Evolutionary conservation across 2,329 filamentous ascomycete genomes (phyloP), one percentile per base, ranked within the genome.

Genomic region (Talaromyces sp.): DNA sequence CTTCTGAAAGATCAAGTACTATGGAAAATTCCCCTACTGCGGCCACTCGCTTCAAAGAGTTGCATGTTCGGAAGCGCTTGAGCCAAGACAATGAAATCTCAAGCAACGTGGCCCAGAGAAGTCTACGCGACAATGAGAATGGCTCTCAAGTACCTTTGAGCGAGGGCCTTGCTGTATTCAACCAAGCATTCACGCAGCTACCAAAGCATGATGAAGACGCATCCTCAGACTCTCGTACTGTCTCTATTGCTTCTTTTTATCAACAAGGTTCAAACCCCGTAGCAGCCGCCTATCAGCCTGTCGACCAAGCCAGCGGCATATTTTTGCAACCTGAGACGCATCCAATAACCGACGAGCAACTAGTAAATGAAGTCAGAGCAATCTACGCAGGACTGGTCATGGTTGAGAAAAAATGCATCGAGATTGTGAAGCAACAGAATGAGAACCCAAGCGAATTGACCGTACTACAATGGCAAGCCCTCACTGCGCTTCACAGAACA

Each of bases 341-440:
- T 0, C 85, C 87, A 0, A 93, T 95, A 8, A 89, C 88, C 0
- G 89, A 92, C 67, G 89, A 93, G 0, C 90, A 96, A 69, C 82
- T 97, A 0, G 86, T 92, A 0, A 87, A 88, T 0, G 92, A 97
- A 71, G 90, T 96, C 4, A 72, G 73, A 35, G 71, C 67, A 3
- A 79, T 79, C 19, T 96, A 97, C 71, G 88, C 89, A 0, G 92
- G 91, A 0, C 78, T 97, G 0, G 89, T 92, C 0, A 91, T 95
- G 87, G 91, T 97, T 0, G 94, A 98, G 73, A 87, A 86, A 27
- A 92, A 95, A 70, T 94, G 92, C 70, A 93, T 96, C 0, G 90
- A 96, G 62, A 89, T 96, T 0, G 91, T 94, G 69, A 87, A 86
- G 52, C 82, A 85, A 56, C 85, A 88, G 69, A 80, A 81, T 7